Evolutionary conservation across 148 eudicot genomes (phyloP).

Genomic region (Amaranthus hypochondriacus): DNA sequence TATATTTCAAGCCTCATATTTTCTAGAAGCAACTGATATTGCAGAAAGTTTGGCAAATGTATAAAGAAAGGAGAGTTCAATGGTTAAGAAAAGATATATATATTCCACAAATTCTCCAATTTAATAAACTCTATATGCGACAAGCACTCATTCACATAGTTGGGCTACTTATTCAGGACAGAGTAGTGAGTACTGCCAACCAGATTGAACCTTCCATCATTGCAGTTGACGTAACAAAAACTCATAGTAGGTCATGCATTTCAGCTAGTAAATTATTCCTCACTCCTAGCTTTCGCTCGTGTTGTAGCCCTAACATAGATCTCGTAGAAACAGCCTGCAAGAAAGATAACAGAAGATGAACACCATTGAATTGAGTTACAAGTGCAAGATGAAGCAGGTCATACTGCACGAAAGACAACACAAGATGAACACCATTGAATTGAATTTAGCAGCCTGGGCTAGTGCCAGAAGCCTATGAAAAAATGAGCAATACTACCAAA

Average conservation of each 20-base stretch:
- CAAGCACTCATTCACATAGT: conserved; percentile 14
- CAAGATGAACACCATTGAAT: neutral
- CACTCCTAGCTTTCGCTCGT: conserved; percentile 55
- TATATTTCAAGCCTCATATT: too few relatives aligned
- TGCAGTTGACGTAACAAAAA: conserved; percentile 8
- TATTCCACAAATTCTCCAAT: too few relatives aligned
- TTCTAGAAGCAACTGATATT: too few relatives aligned
- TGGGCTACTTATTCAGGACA: conserved; percentile 25
- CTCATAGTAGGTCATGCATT: conserved; percentile 23
- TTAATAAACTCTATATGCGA: conserved; percentile 3
- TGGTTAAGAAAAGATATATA: too few relatives aligned
- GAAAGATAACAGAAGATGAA: neutral
- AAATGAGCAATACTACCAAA: neutral
- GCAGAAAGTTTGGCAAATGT: too few relatives aligned
- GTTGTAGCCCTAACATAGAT: conserved; percentile 58
- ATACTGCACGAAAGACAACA: neutral
- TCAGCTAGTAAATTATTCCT: conserved; percentile 28
- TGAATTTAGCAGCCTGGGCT: neutral
- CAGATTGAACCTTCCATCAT: conserved; percentile 13
- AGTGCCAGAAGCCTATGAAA: neutral
- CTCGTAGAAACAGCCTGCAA: conserved; percentile 86
- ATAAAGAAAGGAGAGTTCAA: too few relatives aligned
- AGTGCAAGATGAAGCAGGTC: neutral
- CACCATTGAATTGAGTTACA: neutral
- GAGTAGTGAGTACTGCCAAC: conserved; percentile 1